A percentile compares a stretch with the other conserved stretches of the same genome.
phyloP scores from a whole-genome alignment of 2,329 filamentous ascomycete species.

The Pyricularia pennisetigena region DNA sequence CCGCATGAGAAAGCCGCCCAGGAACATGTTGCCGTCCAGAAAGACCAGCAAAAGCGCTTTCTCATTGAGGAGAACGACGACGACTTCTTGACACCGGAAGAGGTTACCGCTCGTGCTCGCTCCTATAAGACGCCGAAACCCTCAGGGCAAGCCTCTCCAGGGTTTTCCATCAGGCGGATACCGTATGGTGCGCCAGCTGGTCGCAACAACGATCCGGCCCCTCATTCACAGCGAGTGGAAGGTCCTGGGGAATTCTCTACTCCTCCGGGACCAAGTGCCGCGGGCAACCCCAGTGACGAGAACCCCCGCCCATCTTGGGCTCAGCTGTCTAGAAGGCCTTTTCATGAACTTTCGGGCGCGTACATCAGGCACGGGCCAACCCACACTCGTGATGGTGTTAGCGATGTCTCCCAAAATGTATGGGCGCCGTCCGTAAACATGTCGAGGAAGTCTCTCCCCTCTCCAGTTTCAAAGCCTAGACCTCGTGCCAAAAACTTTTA shows the following conservation, averaged over 20 bases:
- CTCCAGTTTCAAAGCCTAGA: background rate
- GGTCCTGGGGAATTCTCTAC: background rate
- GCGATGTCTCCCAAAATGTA: background rate
- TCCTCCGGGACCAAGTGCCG: background rate
- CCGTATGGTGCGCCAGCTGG: background rate
- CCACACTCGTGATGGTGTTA: background rate
- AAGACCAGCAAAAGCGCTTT: background rate
- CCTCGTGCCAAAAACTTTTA: no score
- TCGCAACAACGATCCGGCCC: background rate
- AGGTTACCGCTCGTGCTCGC: background rate
- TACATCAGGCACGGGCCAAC: background rate
- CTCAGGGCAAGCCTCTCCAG: background rate
- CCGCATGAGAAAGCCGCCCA: background rate
- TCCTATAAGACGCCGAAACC: background rate
- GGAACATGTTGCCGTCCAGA: background rate
- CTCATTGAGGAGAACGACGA: background rate
- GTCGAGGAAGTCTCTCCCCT: background rate
- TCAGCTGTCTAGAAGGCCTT: background rate
- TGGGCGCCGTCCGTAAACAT: background rate
- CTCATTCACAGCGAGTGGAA: background rate
- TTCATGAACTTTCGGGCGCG: background rate
- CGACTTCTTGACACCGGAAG: background rate
- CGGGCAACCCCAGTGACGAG: background rate
- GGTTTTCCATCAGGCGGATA: background rate
- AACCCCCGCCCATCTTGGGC: background rate